These are phyloP conservation scores for Monosporascus cannonballus DNA, from an alignment of 2,329 filamentous ascomycete species.

Conservation along the genomic window DNA sequence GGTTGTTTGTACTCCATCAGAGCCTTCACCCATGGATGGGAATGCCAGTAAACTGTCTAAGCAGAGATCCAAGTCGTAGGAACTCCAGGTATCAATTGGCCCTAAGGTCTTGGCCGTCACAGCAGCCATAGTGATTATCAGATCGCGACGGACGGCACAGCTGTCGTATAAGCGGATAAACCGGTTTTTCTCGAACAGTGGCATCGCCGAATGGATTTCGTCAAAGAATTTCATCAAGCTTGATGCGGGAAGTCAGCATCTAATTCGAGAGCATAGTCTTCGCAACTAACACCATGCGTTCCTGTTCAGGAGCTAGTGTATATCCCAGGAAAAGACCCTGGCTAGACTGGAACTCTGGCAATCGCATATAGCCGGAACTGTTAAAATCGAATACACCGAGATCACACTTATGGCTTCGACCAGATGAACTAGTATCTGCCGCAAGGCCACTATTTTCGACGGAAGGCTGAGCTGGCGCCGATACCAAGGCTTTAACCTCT, in stretches of 20 bases:
- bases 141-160: constrained; percentile 11
- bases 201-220: constrained; percentile 23
- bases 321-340: constrained; percentile 13
- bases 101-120: constrained; percentile 23
- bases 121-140: constrained; percentile 21
- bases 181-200: constrained; percentile 19
- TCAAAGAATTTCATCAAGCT: constrained; percentile 23
- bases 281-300: constrained; percentile 14
- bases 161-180: constrained; percentile 22
- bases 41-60: constrained; percentile 15
- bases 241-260: not conserved
- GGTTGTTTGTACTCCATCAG: constrained; percentile 1
- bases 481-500: not conserved
- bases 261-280: not conserved
- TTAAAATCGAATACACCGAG: constrained; percentile 3
- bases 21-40: constrained; percentile 7
- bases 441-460: not conserved
- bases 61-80: constrained; percentile 16
- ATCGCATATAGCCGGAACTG: constrained; percentile 5
- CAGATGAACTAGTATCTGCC: not conserved
- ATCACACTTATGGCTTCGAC: not conserved
- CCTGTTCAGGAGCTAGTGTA: constrained; percentile 10
- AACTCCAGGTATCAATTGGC: constrained; percentile 14
- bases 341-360: not conserved
- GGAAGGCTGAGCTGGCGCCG: not conserved